Percentiles rank a stretch among this genome's conserved stretches.
Evolutionary conservation across 2,329 filamentous ascomycete species (phyloP).

Genomic region (Ascocoryne sarcoides): DNA sequence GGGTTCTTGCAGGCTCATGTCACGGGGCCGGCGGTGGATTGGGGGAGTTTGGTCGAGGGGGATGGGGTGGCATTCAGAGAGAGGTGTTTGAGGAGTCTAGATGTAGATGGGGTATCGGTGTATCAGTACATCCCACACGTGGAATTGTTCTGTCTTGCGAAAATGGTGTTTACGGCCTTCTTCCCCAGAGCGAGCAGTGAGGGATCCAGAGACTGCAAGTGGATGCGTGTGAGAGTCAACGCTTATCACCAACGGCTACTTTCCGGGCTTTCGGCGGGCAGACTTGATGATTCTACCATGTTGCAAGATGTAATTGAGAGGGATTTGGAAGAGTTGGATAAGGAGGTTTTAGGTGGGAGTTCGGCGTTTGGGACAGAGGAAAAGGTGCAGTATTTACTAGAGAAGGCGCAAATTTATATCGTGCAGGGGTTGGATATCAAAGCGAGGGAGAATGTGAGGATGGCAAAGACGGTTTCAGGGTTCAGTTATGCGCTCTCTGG

Average conservation of each 20-base stretch:
- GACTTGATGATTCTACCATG: constrained; percentile 46
- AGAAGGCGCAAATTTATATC: constrained; percentile 75
- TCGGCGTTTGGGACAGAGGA: constrained; percentile 37
- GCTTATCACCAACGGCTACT: constrained; percentile 64
- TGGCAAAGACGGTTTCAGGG: constrained; percentile 56
- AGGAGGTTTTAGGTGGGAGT: constrained; percentile 32
- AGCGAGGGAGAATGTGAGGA: constrained; percentile 61
- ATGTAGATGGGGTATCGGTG: constrained; percentile 75
- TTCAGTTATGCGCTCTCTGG: constrained; percentile 81
- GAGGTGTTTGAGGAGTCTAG: constrained; percentile 59
- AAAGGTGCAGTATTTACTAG: constrained; percentile 66
- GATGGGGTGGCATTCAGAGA: constrained; percentile 31
- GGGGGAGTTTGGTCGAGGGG: constrained; percentile 33
- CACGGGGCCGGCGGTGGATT: constrained; percentile 69
- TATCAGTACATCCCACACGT: constrained; percentile 79
- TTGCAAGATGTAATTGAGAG: constrained; percentile 52
- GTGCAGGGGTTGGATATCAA: constrained; percentile 74
- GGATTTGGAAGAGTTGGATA: constrained; percentile 42
- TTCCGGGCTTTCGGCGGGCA: constrained; percentile 20
- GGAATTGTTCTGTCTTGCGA: constrained; percentile 73
- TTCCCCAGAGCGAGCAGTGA: constrained; percentile 23
- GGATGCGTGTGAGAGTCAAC: constrained; percentile 53
- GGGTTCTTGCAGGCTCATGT: constrained; percentile 81
- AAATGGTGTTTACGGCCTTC: constrained; percentile 36
- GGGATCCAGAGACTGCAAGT: constrained; percentile 32